phyloP scores from a whole-genome alignment of 2,329 filamentous ascomycete species.

The Aspergillus ustus region DNA sequence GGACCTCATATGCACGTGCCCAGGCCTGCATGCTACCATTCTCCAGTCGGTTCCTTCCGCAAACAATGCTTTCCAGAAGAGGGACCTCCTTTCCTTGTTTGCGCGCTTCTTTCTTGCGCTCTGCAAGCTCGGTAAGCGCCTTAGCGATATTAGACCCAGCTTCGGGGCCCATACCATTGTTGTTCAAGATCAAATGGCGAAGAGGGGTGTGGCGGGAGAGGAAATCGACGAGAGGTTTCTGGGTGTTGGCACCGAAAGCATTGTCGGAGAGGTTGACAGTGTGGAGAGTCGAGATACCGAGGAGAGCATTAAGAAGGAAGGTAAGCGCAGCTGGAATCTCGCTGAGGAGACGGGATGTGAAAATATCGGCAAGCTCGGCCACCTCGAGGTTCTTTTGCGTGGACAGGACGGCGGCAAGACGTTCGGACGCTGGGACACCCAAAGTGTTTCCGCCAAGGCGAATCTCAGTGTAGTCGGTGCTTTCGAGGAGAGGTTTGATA shows the following conservation, averaged over 20 bases:
- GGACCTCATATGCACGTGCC: slow-evolving; percentile 83
- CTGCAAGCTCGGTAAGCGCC: slow-evolving; percentile 79
- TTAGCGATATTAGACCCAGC: slow-evolving; percentile 89
- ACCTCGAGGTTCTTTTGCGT: slow-evolving; percentile 81
- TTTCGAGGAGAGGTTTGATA: slow-evolving; percentile 73
- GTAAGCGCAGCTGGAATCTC: slow-evolving; percentile 93
- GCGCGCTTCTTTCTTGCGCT: slow-evolving; percentile 76
- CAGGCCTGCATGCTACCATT: slow-evolving; percentile 96
- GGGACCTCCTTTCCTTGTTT: slow-evolving; percentile 70
- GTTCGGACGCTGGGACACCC: slow-evolving; percentile 84
- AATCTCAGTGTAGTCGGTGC: slow-evolving; percentile 76
- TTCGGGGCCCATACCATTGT: slow-evolving; percentile 93
- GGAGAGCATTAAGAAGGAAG: slow-evolving; percentile 80
- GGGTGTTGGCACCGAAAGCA: slow-evolving; percentile 93
- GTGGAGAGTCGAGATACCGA: slow-evolving; percentile 82
- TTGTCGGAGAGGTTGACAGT: slow-evolving; percentile 98
- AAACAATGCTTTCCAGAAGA: slow-evolving; percentile 92
- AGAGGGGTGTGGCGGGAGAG: slow-evolving; percentile 85
- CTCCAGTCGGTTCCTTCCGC: slow-evolving; percentile 92
- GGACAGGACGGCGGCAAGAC: slow-evolving; percentile 79
- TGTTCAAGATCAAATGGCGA: slow-evolving; percentile 94
- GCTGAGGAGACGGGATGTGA: slow-evolving; percentile 88
- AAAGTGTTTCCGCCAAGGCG: slow-evolving; percentile 89
- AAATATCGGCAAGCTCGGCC: slow-evolving; percentile 95
- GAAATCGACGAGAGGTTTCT: slow-evolving; percentile 90